Base-by-base conservation (phyloP, 371 early-diverging fungal species). In the Apophysomyces variabilis region DNA sequence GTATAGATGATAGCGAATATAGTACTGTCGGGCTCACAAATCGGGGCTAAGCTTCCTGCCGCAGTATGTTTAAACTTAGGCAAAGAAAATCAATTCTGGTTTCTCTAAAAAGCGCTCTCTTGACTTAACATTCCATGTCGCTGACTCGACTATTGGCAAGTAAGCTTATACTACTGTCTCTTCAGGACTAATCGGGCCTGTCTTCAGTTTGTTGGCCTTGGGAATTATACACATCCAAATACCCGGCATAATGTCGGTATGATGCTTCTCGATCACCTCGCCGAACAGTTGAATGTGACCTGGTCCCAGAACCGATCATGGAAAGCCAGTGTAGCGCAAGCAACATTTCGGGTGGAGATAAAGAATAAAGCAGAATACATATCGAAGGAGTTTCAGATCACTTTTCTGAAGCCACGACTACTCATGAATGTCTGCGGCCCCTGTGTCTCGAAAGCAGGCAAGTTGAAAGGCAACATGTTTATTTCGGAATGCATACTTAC, bases 191-290 rank as follows among this genome's bases (percentile, higher is more conserved):
- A 37, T 47, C 58, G 9, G 9, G 21, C 21, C 21, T 18, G 3
- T 26, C 32, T 26, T 26, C 32, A 89, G 89, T 70, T 93, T 62
- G 90, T 89, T 35, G 93, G 93, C 8, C 76, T 93, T 21, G 92
- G 91, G 35, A 93, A 93, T 75, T 71, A 82, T 59, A 79, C 80
- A 4, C 77, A 79, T 46, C 89, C 89, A 9, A 73, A 84, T 21
- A 92, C 91, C 3, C 79, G 92, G 35, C 92, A 93, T 74, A 92
- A 87, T 70, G 88, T 90, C 6, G 92, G 92, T 9, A 87, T 89
- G 89, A 86, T 90, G 85, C 81, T 86, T 35, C 66, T 92, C 13
- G 90, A 92, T 68, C 68, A 74, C 38, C 66, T 89, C 50, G 89
- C 86, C 5, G 62, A 74, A n/a, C 62, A 71, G 1, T 73, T 81